Evolutionary conservation across 441 rosid genomes (phyloP).

Genomic region (Rhodomyrtus psidioides): DNA sequence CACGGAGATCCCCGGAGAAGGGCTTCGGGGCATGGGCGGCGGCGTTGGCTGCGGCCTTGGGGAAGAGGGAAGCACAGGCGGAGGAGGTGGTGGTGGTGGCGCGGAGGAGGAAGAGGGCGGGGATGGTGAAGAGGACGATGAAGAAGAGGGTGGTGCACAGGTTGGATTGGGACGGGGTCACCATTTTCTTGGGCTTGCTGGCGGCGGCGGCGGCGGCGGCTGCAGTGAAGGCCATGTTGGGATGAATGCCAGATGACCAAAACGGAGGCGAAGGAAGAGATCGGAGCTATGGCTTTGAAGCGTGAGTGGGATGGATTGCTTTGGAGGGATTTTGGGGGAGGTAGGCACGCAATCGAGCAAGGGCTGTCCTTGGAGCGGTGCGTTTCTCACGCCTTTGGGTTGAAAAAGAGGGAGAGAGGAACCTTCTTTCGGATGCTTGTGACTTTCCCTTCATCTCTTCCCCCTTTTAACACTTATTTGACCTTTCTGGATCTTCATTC

Average conservation of each 20-base stretch:
- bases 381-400: constrained; percentile 39
- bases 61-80: constrained; percentile 27
- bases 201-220: constrained; percentile 20
- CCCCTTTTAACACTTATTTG: not conserved
- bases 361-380: constrained; percentile 12
- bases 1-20: constrained; percentile 73
- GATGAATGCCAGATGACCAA: not conserved
- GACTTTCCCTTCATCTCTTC: not conserved
- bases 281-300: not conserved
- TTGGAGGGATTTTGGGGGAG: constrained; percentile 15
- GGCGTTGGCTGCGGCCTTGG: not conserved
- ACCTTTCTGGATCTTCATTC: not conserved
- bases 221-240: constrained; percentile 38
- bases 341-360: constrained; percentile 28
- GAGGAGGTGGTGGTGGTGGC: constrained; percentile 24
- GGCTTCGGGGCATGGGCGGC: not conserved
- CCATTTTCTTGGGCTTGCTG: constrained; percentile 45
- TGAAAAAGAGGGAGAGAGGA: not conserved
- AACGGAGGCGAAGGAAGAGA: not conserved
- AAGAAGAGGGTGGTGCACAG: constrained; percentile 62
- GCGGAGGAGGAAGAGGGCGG: constrained; percentile 69
- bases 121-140: constrained; percentile 70
- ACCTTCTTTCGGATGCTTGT: not conserved
- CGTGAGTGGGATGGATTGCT: not conserved
- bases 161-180: constrained; percentile 23